phyloP scores from a whole-genome alignment of 352 stramenopile species.

The Lagenidium sp. region DNA sequence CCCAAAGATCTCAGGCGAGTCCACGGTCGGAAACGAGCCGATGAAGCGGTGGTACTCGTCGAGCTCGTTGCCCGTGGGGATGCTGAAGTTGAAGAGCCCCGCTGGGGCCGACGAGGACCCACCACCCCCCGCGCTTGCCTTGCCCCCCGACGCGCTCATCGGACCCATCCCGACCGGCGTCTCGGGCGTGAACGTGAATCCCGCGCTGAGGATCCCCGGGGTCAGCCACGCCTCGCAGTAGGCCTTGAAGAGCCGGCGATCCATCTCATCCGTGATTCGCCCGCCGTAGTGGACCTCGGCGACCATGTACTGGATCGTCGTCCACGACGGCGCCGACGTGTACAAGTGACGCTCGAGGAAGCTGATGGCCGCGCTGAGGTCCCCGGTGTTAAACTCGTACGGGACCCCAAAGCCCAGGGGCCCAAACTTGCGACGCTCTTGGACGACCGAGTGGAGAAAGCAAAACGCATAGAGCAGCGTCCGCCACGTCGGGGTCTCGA shows the following conservation, averaged over 20 bases:
- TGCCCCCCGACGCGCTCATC: conserved; percentile 10
- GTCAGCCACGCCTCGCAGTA: conserved; percentile 76
- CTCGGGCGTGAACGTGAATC: conserved; percentile 69
- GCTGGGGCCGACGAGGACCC: neutral
- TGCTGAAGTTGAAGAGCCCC: conserved; percentile 40
- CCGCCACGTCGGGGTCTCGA: conserved; percentile 56
- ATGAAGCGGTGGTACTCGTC: conserved; percentile 68
- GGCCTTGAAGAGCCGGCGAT: conserved; percentile 59
- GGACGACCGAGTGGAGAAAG: conserved; percentile 73
- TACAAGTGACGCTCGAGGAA: conserved; percentile 75
- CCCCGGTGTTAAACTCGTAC: conserved; percentile 75
- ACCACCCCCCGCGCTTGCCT: neutral
- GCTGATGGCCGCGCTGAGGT: conserved; percentile 49
- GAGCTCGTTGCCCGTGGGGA: conserved; percentile 25
- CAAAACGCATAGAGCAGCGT: conserved; percentile 59
- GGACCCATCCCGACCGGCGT: conserved; percentile 19
- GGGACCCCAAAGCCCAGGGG: conserved; percentile 57
- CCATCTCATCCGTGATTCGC: conserved; percentile 72
- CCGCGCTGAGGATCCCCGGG: conserved; percentile 35
- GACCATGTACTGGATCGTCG: conserved; percentile 77
- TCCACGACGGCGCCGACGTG: conserved; percentile 45
- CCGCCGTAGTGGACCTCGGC: conserved; percentile 78
- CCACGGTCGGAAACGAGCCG: conserved; percentile 45
- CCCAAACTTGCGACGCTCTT: conserved; percentile 71
- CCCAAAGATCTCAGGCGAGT: conserved; percentile 78